Percentiles rank a stretch among this genome's conserved stretches.
phyloP scores from a whole-genome alignment of 2,329 filamentous ascomycete species.

The Cercospora brassicicola region DNA sequence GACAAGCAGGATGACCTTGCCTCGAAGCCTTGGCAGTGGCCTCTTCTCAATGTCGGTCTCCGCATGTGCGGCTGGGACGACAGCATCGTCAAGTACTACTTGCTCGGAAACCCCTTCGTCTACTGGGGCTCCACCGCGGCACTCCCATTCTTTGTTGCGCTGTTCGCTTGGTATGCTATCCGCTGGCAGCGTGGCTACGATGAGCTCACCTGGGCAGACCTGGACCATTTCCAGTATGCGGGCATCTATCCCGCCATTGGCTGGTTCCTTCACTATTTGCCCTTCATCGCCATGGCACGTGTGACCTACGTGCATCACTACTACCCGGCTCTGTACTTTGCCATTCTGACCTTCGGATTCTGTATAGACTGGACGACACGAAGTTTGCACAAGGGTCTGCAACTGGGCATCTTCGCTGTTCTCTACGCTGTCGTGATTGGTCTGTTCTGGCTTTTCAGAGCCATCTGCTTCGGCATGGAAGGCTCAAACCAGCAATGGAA shows the following conservation, averaged over 20 bases:
- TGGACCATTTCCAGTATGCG: slow-evolving; percentile 93
- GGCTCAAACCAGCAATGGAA: slow-evolving; percentile 79
- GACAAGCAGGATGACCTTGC: slow-evolving; percentile 99
- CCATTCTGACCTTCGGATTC: slow-evolving; percentile 87
- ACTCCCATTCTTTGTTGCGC: slow-evolving; percentile 68
- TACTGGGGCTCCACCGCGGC: slow-evolving; percentile 92
- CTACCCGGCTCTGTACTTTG: slow-evolving; percentile 97
- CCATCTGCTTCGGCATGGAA: slow-evolving; percentile 94
- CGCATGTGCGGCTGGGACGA: slow-evolving; percentile 99
- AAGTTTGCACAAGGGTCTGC: slow-evolving; percentile 62
- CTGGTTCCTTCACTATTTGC: slow-evolving; percentile 95
- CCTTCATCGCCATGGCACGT: slow-evolving; percentile 95
- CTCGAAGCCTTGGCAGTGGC: slow-evolving; percentile 98
- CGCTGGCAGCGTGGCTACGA: slow-evolving; percentile 94
- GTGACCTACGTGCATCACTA: slow-evolving; percentile 99
- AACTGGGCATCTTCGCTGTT: slow-evolving; percentile 68
- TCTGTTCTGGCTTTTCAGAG: slow-evolving; percentile 86
- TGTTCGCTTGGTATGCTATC: slow-evolving; percentile 81
- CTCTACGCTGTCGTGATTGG: slow-evolving; percentile 75
- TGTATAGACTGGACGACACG: slow-evolving; percentile 79
- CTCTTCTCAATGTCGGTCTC: slow-evolving; percentile 87
- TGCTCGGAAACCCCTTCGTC: slow-evolving; percentile 91
- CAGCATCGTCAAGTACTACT: slow-evolving; percentile 93
- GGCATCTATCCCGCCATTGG: slow-evolving; percentile 88
- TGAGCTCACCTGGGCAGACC: slow-evolving; percentile 74